These are phyloP conservation scores for Bipolaris bicolor DNA, from an alignment of 2,329 filamentous ascomycete species.

Conservation along the genomic window DNA sequence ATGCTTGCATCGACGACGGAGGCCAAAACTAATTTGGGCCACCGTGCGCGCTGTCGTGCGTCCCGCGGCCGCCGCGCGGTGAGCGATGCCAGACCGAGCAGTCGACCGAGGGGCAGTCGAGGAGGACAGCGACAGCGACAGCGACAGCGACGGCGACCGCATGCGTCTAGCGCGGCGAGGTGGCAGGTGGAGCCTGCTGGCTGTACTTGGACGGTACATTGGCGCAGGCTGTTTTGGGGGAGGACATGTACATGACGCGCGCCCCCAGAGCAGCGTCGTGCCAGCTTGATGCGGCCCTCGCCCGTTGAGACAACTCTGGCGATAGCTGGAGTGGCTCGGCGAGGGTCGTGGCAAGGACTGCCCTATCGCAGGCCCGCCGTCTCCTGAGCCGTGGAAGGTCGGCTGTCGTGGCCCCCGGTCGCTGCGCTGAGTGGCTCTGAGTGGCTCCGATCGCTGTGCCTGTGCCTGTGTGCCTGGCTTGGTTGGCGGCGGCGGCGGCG, in stretches of 20 bases:
- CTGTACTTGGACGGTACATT: background rate
- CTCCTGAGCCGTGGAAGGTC: constrained; percentile 25
- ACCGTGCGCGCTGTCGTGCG: constrained; percentile 13
- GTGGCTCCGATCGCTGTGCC: constrained; percentile 12
- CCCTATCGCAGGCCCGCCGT: constrained; percentile 25
- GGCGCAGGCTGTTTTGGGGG: background rate
- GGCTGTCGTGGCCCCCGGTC: constrained; percentile 9
- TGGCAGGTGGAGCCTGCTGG: constrained; percentile 9
- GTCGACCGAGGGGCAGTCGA: constrained; percentile 13
- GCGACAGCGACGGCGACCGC: constrained; percentile 6
- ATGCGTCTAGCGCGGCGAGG: constrained; percentile 10
- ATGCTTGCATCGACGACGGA: constrained; percentile 1
- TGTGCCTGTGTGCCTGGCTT: background rate
- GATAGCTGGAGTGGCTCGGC: constrained; percentile 16
- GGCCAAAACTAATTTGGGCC: constrained; percentile 12
- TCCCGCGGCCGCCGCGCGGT: constrained; percentile 14
- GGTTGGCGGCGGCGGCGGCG: constrained; percentile 4
- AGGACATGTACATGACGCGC: constrained; percentile 11
- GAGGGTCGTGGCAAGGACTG: constrained; percentile 31
- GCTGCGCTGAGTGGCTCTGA: constrained; percentile 22
- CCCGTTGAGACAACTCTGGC: constrained; percentile 28
- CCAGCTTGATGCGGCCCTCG: constrained; percentile 37
- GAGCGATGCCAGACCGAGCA: constrained; percentile 12
- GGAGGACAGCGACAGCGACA: constrained; percentile 9
- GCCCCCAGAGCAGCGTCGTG: constrained; percentile 21